Evolutionary conservation across 192 early-diverging fungal genomes (phyloP), one percentile per base, ranked within the genome.

Genomic region (Mortierella antarctica): DNA sequence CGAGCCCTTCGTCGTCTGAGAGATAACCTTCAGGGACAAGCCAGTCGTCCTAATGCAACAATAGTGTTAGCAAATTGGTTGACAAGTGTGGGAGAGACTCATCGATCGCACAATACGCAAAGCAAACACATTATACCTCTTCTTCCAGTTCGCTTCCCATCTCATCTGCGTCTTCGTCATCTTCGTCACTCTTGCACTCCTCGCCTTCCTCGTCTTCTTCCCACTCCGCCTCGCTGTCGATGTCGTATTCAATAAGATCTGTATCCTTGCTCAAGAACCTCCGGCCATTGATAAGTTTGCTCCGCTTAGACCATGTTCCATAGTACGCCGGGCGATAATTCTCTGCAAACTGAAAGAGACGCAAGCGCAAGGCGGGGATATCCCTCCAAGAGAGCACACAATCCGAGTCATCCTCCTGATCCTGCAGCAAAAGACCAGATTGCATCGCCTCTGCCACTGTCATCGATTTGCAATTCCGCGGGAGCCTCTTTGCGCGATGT

Each of bases 151-250:
- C 85, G 40, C 81, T 87, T 12, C 87, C 87, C n/a, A 67, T 49
- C 17, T 85, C 85, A 1, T 83, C 87, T n/a, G 87, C 91, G 39
- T 92, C 91, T 5, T 93, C 92, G 7, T 94, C 93, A 41, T 95
- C 95, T 70, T 91, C 90, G 7, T 93, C 93, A 76, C 89, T 92
- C 51, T 84, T 86, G 14, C 93, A 83, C 55, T 96, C 95, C 67
- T 98, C 96, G 18, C 96, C 96, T 66, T 94, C 93, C 44, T 93
- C 96, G 46, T 95, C 94, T 41, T 89, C 91, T 44, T 94, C 94
- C 96, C 96, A 98, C 82, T 96, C 96, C 0, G 90, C 92, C 56
- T 96, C 95, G 71, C 93, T 95, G 70, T 98, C 96, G 67, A 93
- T 83, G 7, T 94, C 93, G 65, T 98, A 98, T 65, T 98, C 92